Evolutionary conservation across 2,329 filamentous ascomycete species (phyloP).

Genomic region (Xylaria sp.): DNA sequence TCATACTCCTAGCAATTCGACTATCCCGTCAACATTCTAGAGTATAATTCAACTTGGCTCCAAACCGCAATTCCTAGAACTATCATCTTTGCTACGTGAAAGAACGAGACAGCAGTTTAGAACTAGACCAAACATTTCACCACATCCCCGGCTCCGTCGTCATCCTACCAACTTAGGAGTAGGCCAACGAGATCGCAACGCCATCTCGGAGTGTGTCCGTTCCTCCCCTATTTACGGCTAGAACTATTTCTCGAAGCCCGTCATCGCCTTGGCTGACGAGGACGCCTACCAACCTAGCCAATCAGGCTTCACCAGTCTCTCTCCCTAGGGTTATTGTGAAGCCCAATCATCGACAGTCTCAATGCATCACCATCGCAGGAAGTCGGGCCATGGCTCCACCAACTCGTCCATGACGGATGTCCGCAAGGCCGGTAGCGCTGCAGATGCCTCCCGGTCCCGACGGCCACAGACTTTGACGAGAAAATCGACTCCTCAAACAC

Average conservation of each 20-base stretch:
- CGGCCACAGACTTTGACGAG: slow-evolving; percentile 59
- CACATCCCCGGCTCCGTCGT: not conserved
- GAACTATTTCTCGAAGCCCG: slow-evolving; percentile 23
- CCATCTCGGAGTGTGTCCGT: slow-evolving; percentile 15
- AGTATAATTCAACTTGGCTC: slow-evolving; percentile 1
- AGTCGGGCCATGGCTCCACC: slow-evolving; percentile 64
- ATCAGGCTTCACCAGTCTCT: slow-evolving; percentile 37
- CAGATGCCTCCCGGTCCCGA: slow-evolving; percentile 61
- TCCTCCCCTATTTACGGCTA: slow-evolving; percentile 9
- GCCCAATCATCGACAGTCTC: slow-evolving; percentile 44
- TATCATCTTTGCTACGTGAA: not conserved
- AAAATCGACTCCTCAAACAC: slow-evolving; percentile 54
- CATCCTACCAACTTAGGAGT: slow-evolving; percentile 16
- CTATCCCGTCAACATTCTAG: not conserved
- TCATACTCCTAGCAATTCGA: not conserved
- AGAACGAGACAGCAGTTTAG: not conserved
- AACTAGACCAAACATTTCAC: not conserved
- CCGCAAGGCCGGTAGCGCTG: slow-evolving; percentile 60
- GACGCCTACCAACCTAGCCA: slow-evolving; percentile 38
- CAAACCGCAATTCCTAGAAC: not conserved
- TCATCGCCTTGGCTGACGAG: slow-evolving; percentile 37
- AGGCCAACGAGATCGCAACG: slow-evolving; percentile 1
- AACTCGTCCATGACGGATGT: slow-evolving; percentile 67
- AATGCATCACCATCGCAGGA: slow-evolving; percentile 69
- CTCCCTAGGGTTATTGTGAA: slow-evolving; percentile 30